phyloP scores from a whole-genome alignment of 2,329 filamentous ascomycete species.

The Aspergillus novofumigatus region DNA sequence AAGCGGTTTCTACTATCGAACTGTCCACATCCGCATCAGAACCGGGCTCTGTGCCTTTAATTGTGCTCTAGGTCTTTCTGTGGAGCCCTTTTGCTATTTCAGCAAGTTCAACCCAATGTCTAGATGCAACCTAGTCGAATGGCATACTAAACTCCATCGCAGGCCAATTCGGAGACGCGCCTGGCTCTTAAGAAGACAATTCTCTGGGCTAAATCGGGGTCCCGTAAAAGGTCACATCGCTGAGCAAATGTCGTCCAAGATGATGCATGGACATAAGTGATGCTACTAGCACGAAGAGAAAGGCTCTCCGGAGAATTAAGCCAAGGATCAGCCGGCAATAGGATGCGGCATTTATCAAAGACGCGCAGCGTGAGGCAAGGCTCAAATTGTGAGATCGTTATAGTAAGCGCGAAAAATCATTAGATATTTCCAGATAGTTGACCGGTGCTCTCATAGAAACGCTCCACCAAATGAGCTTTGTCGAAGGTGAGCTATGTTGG shows the following conservation, averaged over 20 bases:
- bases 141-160: background rate
- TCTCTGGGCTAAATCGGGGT: background rate
- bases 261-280: background rate
- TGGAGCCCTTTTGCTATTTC: background rate
- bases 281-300: background rate
- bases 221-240: background rate
- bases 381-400: background rate
- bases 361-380: background rate
- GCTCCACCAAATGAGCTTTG: background rate
- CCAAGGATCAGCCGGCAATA: background rate
- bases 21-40: too few relatives aligned
- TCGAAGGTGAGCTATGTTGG: background rate
- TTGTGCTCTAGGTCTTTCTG: background rate
- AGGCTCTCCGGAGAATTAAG: background rate
- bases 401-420: background rate
- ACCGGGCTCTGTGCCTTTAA: background rate
- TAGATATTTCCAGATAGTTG: background rate
- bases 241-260: background rate
- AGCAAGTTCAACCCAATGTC: background rate
- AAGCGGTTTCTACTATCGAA: background rate
- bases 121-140: background rate
- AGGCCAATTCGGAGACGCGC: background rate
- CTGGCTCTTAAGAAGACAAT: background rate
- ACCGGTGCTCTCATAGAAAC: background rate
- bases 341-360: background rate